phyloP scores from a whole-genome alignment of 2,329 filamentous ascomycete genomes.

The Arthroderma sp. region DNA sequence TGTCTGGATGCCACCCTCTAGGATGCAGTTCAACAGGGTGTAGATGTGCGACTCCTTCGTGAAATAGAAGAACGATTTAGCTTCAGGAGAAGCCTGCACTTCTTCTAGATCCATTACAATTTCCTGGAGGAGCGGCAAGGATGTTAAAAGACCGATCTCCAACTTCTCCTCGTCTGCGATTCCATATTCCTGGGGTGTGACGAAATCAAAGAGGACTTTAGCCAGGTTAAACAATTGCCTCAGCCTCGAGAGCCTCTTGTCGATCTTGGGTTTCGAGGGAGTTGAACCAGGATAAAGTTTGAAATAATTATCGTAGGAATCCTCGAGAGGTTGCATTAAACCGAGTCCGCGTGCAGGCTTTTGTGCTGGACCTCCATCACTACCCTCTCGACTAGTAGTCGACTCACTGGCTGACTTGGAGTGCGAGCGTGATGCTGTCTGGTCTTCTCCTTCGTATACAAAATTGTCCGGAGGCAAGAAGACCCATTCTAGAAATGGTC shows the following conservation, averaged over 20 bases:
- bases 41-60: constrained; percentile 99
- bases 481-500: constrained; percentile 92
- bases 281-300: constrained; percentile 71
- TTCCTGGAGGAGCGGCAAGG: constrained; percentile 83
- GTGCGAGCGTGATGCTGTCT: constrained; percentile 17
- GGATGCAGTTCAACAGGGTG: constrained; percentile 91
- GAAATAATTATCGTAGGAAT: constrained; percentile 61
- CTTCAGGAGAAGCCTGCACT: constrained; percentile 85
- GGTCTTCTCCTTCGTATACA: constrained; percentile 51
- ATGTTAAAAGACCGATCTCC: constrained; percentile 93
- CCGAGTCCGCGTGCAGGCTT: constrained; percentile 27
- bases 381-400: constrained; percentile 11
- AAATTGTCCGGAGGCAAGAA: constrained; percentile 77
- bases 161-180: constrained; percentile 93
- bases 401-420: constrained; percentile 2
- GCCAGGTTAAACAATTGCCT: constrained; percentile 86
- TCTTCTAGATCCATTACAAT: constrained; percentile 96
- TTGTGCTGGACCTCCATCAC: constrained; percentile 12
- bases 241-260: constrained; percentile 73
- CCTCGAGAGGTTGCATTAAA: constrained; percentile 35
- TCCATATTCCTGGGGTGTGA: constrained; percentile 95
- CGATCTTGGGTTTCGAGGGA: constrained; percentile 63
- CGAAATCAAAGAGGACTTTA: constrained; percentile 95
- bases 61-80: constrained; percentile 97
- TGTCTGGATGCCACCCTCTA: constrained; percentile 90